Percentiles rank a stretch among this genome's conserved stretches.
Conservation (phyloP, 179 eudicot species). For the Spinacia oleracea region DNA sequence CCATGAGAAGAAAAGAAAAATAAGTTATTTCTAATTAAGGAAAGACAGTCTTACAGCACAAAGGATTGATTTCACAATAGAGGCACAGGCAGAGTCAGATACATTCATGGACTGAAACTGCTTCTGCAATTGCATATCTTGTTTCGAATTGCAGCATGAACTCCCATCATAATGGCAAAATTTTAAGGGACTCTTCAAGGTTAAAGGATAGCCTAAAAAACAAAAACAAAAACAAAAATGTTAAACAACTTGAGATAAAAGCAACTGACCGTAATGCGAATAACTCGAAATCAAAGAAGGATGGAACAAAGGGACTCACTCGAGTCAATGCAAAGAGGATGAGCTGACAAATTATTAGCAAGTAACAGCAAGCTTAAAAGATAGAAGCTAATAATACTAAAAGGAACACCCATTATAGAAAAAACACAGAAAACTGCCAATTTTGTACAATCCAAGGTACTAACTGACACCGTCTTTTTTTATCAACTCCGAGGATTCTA, state of each 20-base stretch:
- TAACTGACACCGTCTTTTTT: constrained; percentile 19
- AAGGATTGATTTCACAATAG: constrained; percentile 59
- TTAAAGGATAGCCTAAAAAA: constrained; percentile 56
- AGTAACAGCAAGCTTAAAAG: constrained; percentile 44
- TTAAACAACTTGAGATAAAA: constrained; percentile 11
- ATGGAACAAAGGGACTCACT: constrained; percentile 41
- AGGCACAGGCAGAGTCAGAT: constrained; percentile 68
- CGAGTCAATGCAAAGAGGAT: constrained; percentile 66
- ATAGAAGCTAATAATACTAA: constrained; percentile 22
- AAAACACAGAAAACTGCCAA: constrained; percentile 17
- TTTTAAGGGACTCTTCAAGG: constrained; percentile 46
- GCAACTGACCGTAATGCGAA: background rate
- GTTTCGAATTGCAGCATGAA: constrained; percentile 57
- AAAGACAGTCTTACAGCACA: constrained; percentile 59
- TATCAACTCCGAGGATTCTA: constrained; percentile 16
- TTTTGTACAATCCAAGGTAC: constrained; percentile 11
- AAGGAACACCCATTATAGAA: constrained; percentile 42
- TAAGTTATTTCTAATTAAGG: background rate
- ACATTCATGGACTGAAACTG: constrained; percentile 60
- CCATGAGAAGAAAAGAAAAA: background rate
- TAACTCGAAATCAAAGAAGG: background rate
- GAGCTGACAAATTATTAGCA: constrained; percentile 40
- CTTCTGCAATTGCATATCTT: constrained; percentile 55
- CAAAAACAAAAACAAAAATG: background rate
- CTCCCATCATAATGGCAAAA: constrained; percentile 68